phyloP scores from a whole-genome alignment of 1,139 yeast species.

The Yamadazyma trypodendri region DNA sequence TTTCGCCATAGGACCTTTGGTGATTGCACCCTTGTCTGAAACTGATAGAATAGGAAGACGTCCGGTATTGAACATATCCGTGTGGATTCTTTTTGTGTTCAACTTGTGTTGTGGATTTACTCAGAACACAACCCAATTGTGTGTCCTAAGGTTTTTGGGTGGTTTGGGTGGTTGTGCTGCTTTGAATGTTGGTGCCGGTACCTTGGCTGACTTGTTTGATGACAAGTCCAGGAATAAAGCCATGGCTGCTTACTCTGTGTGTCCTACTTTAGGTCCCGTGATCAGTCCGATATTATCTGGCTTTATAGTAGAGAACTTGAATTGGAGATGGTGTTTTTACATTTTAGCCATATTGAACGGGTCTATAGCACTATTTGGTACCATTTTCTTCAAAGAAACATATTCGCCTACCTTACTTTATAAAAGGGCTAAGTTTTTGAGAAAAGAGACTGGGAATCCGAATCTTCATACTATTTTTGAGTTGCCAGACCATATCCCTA shows the following conservation, averaged over 20 bases:
- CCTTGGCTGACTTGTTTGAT: conserved; percentile 60
- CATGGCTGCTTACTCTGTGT: conserved; percentile 57
- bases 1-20: conserved; percentile 61
- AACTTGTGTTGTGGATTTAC: conserved; percentile 60
- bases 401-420: conserved; percentile 56
- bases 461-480: conserved; percentile 61
- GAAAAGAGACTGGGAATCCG: conserved; percentile 53
- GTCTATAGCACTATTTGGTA: conserved; percentile 42
- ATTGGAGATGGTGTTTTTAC: conserved; percentile 66
- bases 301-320: conserved; percentile 21
- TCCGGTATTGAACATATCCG: conserved; percentile 49
- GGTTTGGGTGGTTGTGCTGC: conserved; percentile 70
- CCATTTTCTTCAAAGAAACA: conserved; percentile 50
- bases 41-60: conserved; percentile 50
- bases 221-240: conserved; percentile 55
- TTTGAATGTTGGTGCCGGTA: conserved; percentile 70
- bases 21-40: conserved; percentile 63
- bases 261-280: conserved; percentile 49
- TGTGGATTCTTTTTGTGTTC: conserved; percentile 51
- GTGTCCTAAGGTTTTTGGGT: conserved; percentile 58
- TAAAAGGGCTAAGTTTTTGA: conserved; percentile 44
- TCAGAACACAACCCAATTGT: conserved; percentile 51
- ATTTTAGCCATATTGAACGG: conserved; percentile 58
- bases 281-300: conserved; percentile 36
- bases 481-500: conserved; percentile 22